Conservation (phyloP, 768 basidiomycete species). For the Mycena venus region DNA sequence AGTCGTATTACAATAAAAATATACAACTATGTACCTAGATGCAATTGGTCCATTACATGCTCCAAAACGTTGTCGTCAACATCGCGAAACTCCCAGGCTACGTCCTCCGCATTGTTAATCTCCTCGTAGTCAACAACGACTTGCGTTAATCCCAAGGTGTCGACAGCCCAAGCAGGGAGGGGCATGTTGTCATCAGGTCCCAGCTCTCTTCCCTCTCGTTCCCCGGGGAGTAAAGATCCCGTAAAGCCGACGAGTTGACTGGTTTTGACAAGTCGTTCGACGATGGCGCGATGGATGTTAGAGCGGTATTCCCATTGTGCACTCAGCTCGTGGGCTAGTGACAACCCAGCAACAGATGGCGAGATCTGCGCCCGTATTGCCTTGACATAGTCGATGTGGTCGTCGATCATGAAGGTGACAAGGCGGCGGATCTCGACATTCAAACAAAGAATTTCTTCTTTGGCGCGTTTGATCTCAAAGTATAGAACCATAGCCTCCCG, state of each 20-base stretch:
- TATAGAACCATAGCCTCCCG: slow-evolving; percentile 41
- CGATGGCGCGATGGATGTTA: background rate
- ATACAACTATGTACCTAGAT: no score
- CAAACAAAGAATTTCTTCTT: slow-evolving; percentile 45
- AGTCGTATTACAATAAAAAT: no score
- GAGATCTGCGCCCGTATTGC: background rate
- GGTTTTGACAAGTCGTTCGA: background rate
- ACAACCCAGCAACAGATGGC: background rate
- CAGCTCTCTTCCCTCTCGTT: background rate
- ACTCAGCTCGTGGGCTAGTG: background rate
- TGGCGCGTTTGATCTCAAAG: slow-evolving; percentile 39
- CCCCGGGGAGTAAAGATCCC: background rate
- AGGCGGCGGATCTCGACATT: slow-evolving; percentile 44
- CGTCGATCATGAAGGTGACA: slow-evolving; percentile 41
- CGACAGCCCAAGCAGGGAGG: background rate
- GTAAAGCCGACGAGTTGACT: background rate
- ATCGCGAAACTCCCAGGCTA: no score
- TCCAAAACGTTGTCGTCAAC: background rate
- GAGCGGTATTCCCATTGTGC: background rate
- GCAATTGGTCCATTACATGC: no score
- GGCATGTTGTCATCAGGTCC: background rate
- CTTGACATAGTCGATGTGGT: slow-evolving; percentile 21
- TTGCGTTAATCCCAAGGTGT: background rate
- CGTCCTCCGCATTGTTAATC: background rate
- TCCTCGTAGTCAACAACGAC: background rate